Evolutionary conservation across 805 yeast genomes (phyloP), one percentile per base, ranked within the genome.

Genomic region (Kazachstania kunashirensis): DNA sequence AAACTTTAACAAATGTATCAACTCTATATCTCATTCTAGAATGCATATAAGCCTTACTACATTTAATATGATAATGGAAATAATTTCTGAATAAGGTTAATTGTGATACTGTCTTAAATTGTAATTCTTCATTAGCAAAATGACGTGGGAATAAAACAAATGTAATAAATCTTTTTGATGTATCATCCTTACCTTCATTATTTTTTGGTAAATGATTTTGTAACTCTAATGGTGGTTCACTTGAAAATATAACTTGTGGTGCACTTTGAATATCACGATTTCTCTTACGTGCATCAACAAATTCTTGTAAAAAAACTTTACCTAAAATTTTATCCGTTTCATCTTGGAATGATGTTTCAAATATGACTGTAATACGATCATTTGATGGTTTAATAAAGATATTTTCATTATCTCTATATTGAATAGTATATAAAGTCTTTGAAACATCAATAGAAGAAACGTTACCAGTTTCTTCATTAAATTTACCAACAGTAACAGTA

Each of bases 11-110:
- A 67, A 88, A 92, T 52, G 94, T 92, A 49, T 82, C 79, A 17
- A 92, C 97, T 53, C 98, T 75, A 63, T 70, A 84, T 62, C 99
- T 77, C 99, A 92, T 92, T 70, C 99, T 79, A 35, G 95, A 85
- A 63, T 92, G 99, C 79, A 92, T 78, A 65, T 84, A 92, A 24
- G 98, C 97, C 70, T 92, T 92, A 43, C 96, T 86, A 62, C 96
- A 89, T 66, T 92, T 92, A 67, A 92, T 92, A 59, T 92, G 99
- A 63, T 89, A 92, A 62, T 92, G 99, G 80, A 92, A 92, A 65
- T 89, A 92, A 55, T 88, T 94, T 63, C 99, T 74, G 66, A 92
- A 92, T 40, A 84, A 68, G 55, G 85, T 86, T 53, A 92, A 82
- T 60, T 88, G 96, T 25, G 94, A 79, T 45, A 92, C 84, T 7